phyloP scores from a whole-genome alignment of 1,284 basidiomycete species.

The Anthracocystis walkeri region DNA sequence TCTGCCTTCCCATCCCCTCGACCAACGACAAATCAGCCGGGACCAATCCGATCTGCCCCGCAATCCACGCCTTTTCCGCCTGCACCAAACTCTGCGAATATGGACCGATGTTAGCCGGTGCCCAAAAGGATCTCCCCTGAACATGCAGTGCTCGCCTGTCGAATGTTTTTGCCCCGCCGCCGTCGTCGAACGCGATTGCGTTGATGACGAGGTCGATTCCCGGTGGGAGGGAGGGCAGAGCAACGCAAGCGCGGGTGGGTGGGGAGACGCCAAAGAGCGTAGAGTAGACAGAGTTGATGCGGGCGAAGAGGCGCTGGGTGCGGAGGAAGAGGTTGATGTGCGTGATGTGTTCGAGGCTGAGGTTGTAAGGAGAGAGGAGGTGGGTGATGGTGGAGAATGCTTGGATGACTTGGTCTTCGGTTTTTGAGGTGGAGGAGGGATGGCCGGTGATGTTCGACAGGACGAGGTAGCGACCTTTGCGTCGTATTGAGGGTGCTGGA shows the following conservation, averaged over 20 bases:
- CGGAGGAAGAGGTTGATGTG: slow-evolving; percentile 88
- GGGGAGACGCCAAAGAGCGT: slow-evolving; percentile 89
- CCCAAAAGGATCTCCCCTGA: slow-evolving; percentile 96
- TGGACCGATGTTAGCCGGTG: slow-evolving; percentile 97
- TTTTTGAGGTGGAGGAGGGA: slow-evolving; percentile 3
- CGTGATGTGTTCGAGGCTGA: slow-evolving; percentile 73
- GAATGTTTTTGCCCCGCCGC: not conserved
- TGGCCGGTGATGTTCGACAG: slow-evolving; percentile 33
- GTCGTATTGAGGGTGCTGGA: slow-evolving; percentile 16
- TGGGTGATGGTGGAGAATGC: slow-evolving; percentile 21
- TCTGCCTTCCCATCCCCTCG: slow-evolving; percentile 74
- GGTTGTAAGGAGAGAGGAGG: slow-evolving; percentile 9
- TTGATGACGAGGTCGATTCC: slow-evolving; percentile 28
- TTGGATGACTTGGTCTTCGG: slow-evolving; percentile 27
- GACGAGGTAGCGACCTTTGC: slow-evolving; percentile 31
- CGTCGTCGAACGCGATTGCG: slow-evolving; percentile 27
- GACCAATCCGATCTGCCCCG: slow-evolving; percentile 92
- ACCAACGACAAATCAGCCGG: slow-evolving; percentile 81
- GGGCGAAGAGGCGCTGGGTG: slow-evolving; percentile 45
- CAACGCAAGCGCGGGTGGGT: slow-evolving; percentile 91
- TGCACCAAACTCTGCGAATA: slow-evolving; percentile 93
- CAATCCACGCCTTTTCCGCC: slow-evolving; percentile 82
- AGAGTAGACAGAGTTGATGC: slow-evolving; percentile 75
- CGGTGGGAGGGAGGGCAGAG: slow-evolving; percentile 71
- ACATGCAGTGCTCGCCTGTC: slow-evolving; percentile 79